These are phyloP conservation scores for Barnettozyma salicaria DNA, from an alignment of 805 yeast genomes.

Conservation along the genomic window DNA sequence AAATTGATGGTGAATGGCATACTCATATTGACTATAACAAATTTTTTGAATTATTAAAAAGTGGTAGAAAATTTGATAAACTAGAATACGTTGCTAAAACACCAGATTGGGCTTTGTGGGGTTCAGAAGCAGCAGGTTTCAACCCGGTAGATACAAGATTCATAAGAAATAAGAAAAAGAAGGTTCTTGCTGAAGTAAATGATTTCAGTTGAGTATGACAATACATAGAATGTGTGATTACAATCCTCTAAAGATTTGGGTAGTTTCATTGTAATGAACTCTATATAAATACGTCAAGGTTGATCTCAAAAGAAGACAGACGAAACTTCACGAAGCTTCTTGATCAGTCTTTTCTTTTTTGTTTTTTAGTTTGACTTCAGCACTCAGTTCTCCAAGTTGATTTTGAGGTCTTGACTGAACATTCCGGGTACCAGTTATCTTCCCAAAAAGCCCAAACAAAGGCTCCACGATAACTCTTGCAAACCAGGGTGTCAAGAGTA, in stretches of 20 bases:
- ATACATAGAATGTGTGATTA: no score
- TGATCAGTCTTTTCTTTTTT: conserved; percentile 1
- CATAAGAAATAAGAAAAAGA: conserved; percentile 20
- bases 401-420: background rate
- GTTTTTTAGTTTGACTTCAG: conserved; percentile 1
- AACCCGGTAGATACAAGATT: conserved; percentile 73
- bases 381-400: conserved; percentile 2
- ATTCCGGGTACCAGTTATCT: conserved; percentile 1
- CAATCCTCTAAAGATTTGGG: no score
- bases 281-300: no score
- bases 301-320: no score
- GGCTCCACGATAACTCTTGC: conserved; percentile 49
- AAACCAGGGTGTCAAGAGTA: conserved; percentile 52
- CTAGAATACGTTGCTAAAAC: conserved; percentile 78
- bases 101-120: conserved; percentile 90
- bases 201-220: no score
- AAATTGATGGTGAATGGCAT: conserved; percentile 68
- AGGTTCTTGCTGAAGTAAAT: conserved; percentile 2
- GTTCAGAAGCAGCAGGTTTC: conserved; percentile 79
- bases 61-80: conserved; percentile 63
- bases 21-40: conserved; percentile 82
- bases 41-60: conserved; percentile 62
- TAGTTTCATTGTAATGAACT: no score
- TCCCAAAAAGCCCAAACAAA: conserved; percentile 19
- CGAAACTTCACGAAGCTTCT: no score